A percentile compares a stretch with the other conserved stretches of the same genome.
These are phyloP conservation scores for Vinca major DNA, from an alignment of 305 asterid genomes.

Conservation along the genomic window DNA sequence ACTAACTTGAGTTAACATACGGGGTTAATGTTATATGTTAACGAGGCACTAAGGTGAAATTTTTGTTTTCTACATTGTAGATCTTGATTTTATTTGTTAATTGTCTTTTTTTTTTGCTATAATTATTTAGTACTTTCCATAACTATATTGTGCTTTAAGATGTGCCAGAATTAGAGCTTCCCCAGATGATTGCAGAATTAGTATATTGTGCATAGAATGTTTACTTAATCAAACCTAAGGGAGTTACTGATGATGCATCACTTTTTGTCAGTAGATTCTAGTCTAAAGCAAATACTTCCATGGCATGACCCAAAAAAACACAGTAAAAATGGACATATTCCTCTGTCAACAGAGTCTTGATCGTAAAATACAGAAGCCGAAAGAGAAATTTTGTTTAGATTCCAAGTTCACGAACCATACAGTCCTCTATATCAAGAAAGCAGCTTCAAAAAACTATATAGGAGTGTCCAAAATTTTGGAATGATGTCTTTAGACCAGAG, in stretches of 20 bases:
- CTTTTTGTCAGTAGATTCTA: background rate
- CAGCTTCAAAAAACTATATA: constrained; percentile 2
- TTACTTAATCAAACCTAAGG: no score
- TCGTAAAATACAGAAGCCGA: background rate
- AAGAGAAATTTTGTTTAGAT: background rate
- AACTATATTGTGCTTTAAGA: no score
- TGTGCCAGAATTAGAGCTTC: no score
- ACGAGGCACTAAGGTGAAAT: no score
- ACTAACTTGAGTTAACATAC: no score
- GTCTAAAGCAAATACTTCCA: background rate
- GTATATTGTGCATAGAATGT: no score
- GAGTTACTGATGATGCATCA: background rate
- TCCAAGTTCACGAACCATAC: constrained; percentile 2
- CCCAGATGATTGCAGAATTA: no score
- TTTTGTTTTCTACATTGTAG: no score
- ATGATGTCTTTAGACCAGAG: constrained; percentile 34
- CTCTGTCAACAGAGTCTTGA: background rate
- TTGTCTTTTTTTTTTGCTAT: no score
- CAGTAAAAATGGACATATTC: background rate
- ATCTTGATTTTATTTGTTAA: no score
- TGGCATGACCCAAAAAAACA: background rate
- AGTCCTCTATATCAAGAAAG: constrained; percentile 6
- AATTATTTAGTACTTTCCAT: no score
- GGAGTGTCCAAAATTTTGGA: background rate
- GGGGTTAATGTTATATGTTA: no score